Percentiles rank a stretch among this genome's conserved stretches.
Conservation (phyloP, 345 rosid genomes). For the Citrus hindsii region DNA sequence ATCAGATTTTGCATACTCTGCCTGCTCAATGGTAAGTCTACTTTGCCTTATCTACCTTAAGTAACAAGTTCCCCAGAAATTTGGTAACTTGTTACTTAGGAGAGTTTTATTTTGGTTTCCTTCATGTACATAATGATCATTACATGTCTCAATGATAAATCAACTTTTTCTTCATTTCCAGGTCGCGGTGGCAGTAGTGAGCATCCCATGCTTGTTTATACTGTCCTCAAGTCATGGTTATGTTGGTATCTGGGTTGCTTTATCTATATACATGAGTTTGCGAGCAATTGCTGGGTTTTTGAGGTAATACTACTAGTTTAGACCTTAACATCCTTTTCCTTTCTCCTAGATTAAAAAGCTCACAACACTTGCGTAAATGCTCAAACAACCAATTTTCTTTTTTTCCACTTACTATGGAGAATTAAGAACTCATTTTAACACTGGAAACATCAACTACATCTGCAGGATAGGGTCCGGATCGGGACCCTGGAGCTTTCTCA, state of each 20-base stretch:
- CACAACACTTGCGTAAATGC: not conserved
- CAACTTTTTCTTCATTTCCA: constrained; percentile 1
- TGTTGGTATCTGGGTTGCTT: constrained; percentile 41
- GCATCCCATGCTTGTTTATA: constrained; percentile 25
- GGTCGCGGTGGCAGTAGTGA: constrained; percentile 35
- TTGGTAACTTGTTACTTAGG: not conserved
- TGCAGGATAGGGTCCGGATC: constrained; percentile 38
- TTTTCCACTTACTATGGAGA: not conserved
- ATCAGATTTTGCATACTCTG: constrained; percentile 62
- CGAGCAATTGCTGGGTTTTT: constrained; percentile 33
- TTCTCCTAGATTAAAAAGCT: not conserved
- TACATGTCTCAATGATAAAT: not conserved
- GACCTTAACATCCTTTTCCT: not conserved
- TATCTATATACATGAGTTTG: constrained; percentile 34
- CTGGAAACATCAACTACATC: not conserved
- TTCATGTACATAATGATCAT: not conserved
- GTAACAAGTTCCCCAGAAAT: not conserved
- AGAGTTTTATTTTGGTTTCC: not conserved
- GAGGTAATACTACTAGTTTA: constrained; percentile 25
- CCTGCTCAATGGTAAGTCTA: constrained; percentile 55
- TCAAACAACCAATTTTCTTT: not conserved
- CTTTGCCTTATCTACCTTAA: not conserved
- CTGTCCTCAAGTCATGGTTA: constrained; percentile 33
- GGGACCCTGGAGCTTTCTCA: constrained; percentile 48
- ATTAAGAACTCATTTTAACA: not conserved